Base-by-base conservation (phyloP, 345 rosid genomes). In the Pugionium cornutum region DNA sequence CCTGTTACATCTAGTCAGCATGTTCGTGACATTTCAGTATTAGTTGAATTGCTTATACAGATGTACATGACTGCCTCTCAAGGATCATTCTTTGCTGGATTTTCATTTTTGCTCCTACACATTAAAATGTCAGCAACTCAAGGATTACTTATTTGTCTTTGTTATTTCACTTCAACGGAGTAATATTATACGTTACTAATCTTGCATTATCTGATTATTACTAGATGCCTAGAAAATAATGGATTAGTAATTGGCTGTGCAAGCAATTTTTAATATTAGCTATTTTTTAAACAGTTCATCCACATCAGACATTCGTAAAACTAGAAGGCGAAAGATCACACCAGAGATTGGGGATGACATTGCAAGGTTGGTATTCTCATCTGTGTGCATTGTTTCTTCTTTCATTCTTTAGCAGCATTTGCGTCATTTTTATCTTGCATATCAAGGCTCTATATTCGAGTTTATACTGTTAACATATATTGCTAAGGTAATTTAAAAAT, bases 321-420 rank as follows among this genome's bases (percentile, higher is more conserved):
- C 34, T 67, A 74, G 99, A 78, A 79, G 99, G 77, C 80, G 99
- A 80, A 89, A 96, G 81, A 85, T 87, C 76, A 87, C 99, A 58
- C 97, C 97, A 5, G 95, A 91, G 83, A 91, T 95, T 72, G 92
- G 99, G 33, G 99, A 95, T 78, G 95, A 95, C 82, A 91, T 95
- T 54, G 99, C 88, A 73, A 95, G 91, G 99, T 94, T 79, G 81
- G 66, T 78, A 47, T 62, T 67, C 42, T 68, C 57, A 55, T 65
- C 35, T 7, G 3, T 62, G 31, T 41, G 68, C 43, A 41, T 34
- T 48, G 56, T 49, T 63, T 62, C 44, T 63, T 43, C 57, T 54
- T 54, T 57, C 70, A 31, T 55, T 1, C 6, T 68, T 56, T 48
- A 74, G 58, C 35, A 45, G 58, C 53, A 47, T 67, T 53, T 74